These are phyloP conservation scores for Catenaria anguillulae DNA, from an alignment of 371 early-diverging fungal genomes.

Conservation along the genomic window DNA sequence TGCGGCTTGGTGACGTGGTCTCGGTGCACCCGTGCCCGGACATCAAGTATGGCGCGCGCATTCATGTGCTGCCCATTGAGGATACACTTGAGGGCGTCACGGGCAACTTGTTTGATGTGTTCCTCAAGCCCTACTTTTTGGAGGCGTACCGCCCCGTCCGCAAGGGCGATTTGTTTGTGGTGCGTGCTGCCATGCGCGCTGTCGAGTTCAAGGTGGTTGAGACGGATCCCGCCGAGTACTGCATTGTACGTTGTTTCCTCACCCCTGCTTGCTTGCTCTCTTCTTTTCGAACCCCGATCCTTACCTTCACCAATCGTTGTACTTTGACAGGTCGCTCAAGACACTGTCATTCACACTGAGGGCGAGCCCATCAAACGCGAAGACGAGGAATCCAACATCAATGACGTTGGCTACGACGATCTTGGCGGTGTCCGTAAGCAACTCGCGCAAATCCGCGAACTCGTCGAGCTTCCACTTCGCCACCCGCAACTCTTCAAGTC, in stretches of 20 bases:
- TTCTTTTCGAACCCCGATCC: conserved; percentile 25
- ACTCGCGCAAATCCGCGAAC: conserved; percentile 98
- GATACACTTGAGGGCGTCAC: conserved; percentile 96
- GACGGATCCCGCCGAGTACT: conserved; percentile 86
- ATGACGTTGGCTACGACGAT: conserved; percentile 66
- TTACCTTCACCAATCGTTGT: conserved; percentile 30
- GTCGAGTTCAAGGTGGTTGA: conserved; percentile 99
- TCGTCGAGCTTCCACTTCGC: conserved; percentile 96
- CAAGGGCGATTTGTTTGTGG: conserved; percentile 87
- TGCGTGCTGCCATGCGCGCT: conserved; percentile 92
- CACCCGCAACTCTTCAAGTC: conserved; percentile 77
- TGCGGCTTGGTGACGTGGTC: conserved; percentile 95
- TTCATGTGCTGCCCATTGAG: conserved; percentile 95
- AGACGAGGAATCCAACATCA: conserved; percentile 85
- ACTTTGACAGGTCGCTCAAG: conserved; percentile 69
- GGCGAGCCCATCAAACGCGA: conserved; percentile 97
- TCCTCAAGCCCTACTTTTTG: conserved; percentile 94
- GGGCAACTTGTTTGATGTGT: conserved; percentile 94
- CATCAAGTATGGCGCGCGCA: conserved; percentile 88
- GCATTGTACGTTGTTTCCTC: conserved; percentile 58
- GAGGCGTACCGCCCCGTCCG: conserved; percentile 92
- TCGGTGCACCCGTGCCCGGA: conserved; percentile 90
- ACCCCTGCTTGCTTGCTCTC: conserved; percentile 30
- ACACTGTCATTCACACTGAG: conserved; percentile 96
- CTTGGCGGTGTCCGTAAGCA: conserved; percentile 98